Percentiles rank a stretch among this genome's conserved stretches.
phyloP scores from a whole-genome alignment of 2,329 filamentous ascomycete genomes.

The Scopulariopsis brevicaulis region DNA sequence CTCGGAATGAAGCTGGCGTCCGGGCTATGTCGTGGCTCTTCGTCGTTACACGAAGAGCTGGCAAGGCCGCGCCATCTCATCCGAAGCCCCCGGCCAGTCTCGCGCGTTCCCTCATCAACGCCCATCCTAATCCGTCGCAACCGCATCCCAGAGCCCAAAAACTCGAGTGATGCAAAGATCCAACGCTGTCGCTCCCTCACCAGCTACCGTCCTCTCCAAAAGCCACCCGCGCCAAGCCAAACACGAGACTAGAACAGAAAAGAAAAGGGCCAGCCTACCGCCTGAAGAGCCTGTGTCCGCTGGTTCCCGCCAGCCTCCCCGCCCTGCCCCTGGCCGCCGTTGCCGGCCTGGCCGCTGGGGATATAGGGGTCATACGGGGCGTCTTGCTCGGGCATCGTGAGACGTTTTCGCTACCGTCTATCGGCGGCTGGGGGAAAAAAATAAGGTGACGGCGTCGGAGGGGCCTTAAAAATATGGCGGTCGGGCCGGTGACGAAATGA shows the following conservation, averaged over 20 bases:
- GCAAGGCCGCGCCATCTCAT: too few species aligned
- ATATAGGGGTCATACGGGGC: slow-evolving; percentile 84
- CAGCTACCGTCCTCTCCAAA: not conserved
- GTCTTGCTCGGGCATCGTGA: slow-evolving; percentile 40
- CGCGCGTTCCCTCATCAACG: too few species aligned
- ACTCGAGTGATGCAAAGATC: not conserved
- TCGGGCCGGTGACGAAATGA: not conserved
- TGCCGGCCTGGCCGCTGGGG: slow-evolving; percentile 46
- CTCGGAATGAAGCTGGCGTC: too few species aligned
- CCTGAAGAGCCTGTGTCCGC: slow-evolving; percentile 61
- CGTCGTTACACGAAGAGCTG: too few species aligned
- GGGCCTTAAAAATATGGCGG: not conserved
- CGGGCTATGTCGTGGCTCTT: too few species aligned
- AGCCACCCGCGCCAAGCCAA: not conserved
- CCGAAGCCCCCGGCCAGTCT: too few species aligned
- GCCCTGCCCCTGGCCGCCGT: slow-evolving; percentile 25
- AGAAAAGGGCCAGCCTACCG: slow-evolving; percentile 45
- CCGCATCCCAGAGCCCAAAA: not conserved
- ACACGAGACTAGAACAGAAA: not conserved
- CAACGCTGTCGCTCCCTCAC: not conserved
- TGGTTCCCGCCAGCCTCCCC: slow-evolving; percentile 30
- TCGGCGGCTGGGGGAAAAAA: not conserved
- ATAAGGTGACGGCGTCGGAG: not conserved
- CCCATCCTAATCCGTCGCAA: too few species aligned
- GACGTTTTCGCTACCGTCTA: not conserved